Conservation (phyloP, 768 basidiomycete genomes). For the Leucocoprinus birnbaumii region DNA sequence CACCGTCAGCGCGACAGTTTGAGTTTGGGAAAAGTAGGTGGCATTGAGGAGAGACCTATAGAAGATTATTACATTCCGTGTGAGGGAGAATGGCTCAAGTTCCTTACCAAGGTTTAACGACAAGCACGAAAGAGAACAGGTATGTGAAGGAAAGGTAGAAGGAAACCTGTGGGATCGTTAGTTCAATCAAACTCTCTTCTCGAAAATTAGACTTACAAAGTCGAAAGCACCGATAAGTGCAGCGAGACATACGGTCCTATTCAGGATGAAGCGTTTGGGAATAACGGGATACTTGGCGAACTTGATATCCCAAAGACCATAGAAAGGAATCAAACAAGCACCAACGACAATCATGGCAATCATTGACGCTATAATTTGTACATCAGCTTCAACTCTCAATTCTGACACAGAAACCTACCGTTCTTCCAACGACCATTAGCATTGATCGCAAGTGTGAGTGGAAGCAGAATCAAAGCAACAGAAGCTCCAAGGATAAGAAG, state of each 20-base stretch:
- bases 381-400: background rate
- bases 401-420: conserved; percentile 28
- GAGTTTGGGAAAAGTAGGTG: conserved; percentile 64
- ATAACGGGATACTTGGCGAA: conserved; percentile 58
- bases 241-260: conserved; percentile 57
- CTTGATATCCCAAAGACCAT: conserved; percentile 45
- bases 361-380: conserved; percentile 36
- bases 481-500: conserved; percentile 47
- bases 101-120: conserved; percentile 46
- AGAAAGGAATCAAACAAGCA: conserved; percentile 36
- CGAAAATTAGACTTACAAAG: conserved; percentile 37
- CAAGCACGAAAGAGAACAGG: conserved; percentile 64
- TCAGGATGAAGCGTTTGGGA: conserved; percentile 54
- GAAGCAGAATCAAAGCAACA: conserved; percentile 51
- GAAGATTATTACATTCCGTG: conserved; percentile 5
- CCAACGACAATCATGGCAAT: conserved; percentile 52
- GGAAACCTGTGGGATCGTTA: conserved; percentile 36
- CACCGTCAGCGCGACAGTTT: conserved; percentile 57
- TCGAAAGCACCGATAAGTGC: conserved; percentile 62
- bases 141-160: conserved; percentile 73
- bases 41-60: conserved; percentile 49
- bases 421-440: conserved; percentile 41
- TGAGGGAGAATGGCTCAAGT: no score
- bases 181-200: background rate
- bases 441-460: conserved; percentile 45